Evolutionary conservation across 768 basidiomycete genomes (phyloP).

Genomic region (Suillus alpinus): DNA sequence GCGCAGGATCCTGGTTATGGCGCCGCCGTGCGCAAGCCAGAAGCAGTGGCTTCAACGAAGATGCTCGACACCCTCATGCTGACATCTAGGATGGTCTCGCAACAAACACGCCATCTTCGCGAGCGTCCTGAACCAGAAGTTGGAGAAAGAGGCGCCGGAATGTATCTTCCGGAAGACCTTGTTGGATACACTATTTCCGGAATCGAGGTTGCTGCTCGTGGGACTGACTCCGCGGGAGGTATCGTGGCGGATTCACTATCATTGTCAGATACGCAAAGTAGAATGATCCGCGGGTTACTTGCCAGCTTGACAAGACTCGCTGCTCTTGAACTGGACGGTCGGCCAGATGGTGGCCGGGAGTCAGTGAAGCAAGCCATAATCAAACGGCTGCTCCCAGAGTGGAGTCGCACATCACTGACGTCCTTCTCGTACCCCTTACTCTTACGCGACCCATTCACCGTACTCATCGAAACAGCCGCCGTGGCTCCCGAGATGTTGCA

Average conservation of each 20-base stretch:
- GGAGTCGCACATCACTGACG: conserved; percentile 82
- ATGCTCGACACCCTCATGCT: conserved; percentile 88
- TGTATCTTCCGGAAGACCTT: conserved; percentile 91
- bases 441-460: conserved; percentile 84
- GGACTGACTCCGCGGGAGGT: conserved; percentile 45
- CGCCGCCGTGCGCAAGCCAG: conserved; percentile 49
- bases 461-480: conserved; percentile 87
- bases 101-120: conserved; percentile 80
- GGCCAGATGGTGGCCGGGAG: conserved; percentile 73
- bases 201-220: conserved; percentile 80
- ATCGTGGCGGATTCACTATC: conserved; percentile 61
- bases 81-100: conserved; percentile 74
- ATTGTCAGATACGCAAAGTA: conserved; percentile 71
- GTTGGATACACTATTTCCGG: conserved; percentile 83
- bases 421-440: conserved; percentile 85
- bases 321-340: conserved; percentile 63
- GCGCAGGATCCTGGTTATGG: conserved; percentile 76
- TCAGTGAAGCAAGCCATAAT: conserved; percentile 82
- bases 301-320: conserved; percentile 66
- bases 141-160: conserved; percentile 75
- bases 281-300: conserved; percentile 76
- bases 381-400: conserved; percentile 87
- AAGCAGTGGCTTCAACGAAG: conserved; percentile 60
- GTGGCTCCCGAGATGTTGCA: conserved; percentile 87
- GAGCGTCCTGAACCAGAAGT: conserved; percentile 71